Evolutionary conservation across 352 stramenopile species (phyloP), one percentile per base, ranked within the genome.

Genomic region (Phytophthora cryptogea): DNA sequence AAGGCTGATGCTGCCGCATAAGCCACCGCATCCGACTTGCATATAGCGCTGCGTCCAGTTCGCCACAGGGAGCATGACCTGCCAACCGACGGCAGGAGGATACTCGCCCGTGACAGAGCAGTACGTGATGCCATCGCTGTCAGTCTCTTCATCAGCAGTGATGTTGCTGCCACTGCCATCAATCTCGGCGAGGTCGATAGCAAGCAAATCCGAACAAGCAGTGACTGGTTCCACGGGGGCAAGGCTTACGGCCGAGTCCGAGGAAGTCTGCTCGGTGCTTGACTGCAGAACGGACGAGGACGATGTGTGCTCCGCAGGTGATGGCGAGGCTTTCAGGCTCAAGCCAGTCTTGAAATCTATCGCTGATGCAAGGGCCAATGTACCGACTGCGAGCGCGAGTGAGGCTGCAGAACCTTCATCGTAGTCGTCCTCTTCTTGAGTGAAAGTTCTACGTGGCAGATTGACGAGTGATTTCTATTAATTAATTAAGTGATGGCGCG

Each of bases 41-140:
- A 76, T 68, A 45, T 76, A 78, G 9, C 68, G 72, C 49, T 80
- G 72, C 17, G 72, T 80, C 72, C 72, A 80, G 14, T 64, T 80
- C 4, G 51, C n/a, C 13, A 69, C 57, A 6, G 72, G 66, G 5
- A 80, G 54, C 45, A 71, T 54, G n/a, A 78, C 62, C 30, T 66
- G 55, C 53, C 63, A 80, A 0, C 41, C 46, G 10, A 66, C 60
- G 30, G 60, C 49, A 9, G 36, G 60, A 4, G 57, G 49, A 7
- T 71, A 59, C 13, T 52, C 17, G 10, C 70, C 70, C 4, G 46
- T 66, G 39, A 78, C 58, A 1, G 46, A 65, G 49, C 66, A 79
- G 55, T 71, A 79, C 4, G 58, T 62, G 46, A 74, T 59, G 2
- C 55, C 59, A 50, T 68, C 40, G 31, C 44, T 68, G 10, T 59